phyloP scores from a whole-genome alignment of 441 rosid genomes.

The Gossypium davidsonii region DNA sequence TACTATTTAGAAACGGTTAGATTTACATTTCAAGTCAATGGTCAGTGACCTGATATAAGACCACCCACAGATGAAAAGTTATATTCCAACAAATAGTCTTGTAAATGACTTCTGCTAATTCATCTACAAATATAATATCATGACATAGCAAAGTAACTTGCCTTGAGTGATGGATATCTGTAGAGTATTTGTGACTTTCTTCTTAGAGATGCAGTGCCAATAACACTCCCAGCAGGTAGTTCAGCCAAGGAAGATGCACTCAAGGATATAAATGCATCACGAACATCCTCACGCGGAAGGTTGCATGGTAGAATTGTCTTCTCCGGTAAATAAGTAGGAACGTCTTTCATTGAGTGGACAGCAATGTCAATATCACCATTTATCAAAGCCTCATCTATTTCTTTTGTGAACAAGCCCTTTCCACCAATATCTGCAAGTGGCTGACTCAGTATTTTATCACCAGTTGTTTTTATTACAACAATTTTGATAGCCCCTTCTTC shows the following conservation, averaged over 20 bases:
- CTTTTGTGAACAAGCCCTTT: conserved; percentile 93
- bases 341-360: conserved; percentile 98
- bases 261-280: conserved; percentile 84
- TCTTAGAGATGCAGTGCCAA: conserved; percentile 95
- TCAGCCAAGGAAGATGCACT: conserved; percentile 59
- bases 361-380: conserved; percentile 89
- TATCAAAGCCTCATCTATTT: conserved; percentile 88
- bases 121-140: not conserved
- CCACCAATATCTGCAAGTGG: conserved; percentile 99
- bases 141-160: conserved; percentile 20
- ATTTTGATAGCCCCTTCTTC: conserved; percentile 89
- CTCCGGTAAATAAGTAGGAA: conserved; percentile 84
- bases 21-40: not conserved
- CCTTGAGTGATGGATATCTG: conserved; percentile 67
- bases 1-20: not conserved
- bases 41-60: not conserved
- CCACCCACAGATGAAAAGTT: not conserved
- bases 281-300: conserved; percentile 84
- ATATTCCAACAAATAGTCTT: not conserved
- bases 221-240: conserved; percentile 76
- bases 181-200: conserved; percentile 91
- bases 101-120: not conserved
- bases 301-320: conserved; percentile 82
- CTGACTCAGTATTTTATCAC: conserved; percentile 80
- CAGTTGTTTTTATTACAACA: conserved; percentile 89